Base-by-base conservation (phyloP, 345 rosid genomes). In the Microthlaspi erraticum region DNA sequence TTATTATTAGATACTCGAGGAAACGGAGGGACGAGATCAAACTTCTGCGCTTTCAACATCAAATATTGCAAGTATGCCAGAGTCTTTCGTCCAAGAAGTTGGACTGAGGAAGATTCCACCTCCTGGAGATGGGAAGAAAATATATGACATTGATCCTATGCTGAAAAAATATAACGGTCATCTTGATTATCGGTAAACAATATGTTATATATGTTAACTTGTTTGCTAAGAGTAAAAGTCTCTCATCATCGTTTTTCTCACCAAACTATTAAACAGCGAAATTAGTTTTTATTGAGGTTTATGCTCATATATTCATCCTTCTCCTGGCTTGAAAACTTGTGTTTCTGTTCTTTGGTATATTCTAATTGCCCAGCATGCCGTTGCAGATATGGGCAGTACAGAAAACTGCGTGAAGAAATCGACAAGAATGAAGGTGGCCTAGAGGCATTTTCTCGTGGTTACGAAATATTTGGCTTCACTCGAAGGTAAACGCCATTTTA, bases 401-500 rank as follows among this genome's bases (percentile, higher is more conserved):
- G 29, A 82, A 88, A 77, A 81, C 45, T 89, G 71, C 85, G 89
- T 14, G 89, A 79, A 36, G 88, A 78, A 71, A 88, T 94, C 67
- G 90, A 88, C 79, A 83, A 81, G 76, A 69, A 75, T 74, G 99
- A 94, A 79, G 97, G 95, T 71, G 97, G 97, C 68, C 67, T 94
- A 74, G 99, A 88, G 78, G 87, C 71, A 19, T 94, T 94, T 79
- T 91, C 99, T 82, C 93, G 93, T 33, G 97, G 97, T 62, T 91
- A 91, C 73, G 92, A 91, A 84, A 85, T 83, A 76, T 77, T 94
- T 75, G 99, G 99, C 77, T 94, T 94, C 74, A 75, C 74, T 32
- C 77, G 85, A 83, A 88, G 97, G 99, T 93, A 77, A 53, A 36
- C 33, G 7, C 34, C 14, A 13, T 45, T 42, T 6, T 13, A 14